Conservation (phyloP, 2,329 filamentous ascomycete genomes). For the Gaeumannomyces tritici region DNA sequence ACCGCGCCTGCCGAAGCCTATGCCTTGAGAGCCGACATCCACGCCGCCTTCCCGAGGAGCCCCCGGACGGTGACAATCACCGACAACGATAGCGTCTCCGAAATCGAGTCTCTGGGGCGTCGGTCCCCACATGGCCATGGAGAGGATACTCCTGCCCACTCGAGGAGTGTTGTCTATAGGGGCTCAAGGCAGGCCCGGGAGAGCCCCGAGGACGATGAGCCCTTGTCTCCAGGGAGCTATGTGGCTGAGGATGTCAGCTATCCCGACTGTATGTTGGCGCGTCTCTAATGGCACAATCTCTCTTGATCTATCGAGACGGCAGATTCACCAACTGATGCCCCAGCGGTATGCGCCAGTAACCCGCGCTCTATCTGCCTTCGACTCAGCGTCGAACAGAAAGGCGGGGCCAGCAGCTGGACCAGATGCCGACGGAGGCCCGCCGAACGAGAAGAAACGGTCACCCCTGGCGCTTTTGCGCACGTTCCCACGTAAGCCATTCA, state of each 20-base stretch:
- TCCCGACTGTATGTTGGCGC: conserved; percentile 40
- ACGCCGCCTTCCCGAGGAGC: background rate
- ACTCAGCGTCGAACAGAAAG: conserved; percentile 3
- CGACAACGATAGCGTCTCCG: conserved; percentile 1
- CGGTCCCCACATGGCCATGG: conserved; percentile 3
- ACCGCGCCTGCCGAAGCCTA: background rate
- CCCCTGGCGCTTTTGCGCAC: conserved; percentile 73
- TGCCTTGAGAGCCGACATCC: background rate
- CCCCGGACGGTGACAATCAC: background rate
- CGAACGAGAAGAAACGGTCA: conserved; percentile 19
- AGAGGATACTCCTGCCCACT: background rate
- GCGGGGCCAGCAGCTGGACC: background rate
- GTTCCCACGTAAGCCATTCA: conserved; percentile 67
- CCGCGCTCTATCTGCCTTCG: conserved; percentile 23
- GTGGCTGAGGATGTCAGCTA: conserved; percentile 24
- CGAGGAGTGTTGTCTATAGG: background rate
- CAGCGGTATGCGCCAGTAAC: conserved; percentile 54
- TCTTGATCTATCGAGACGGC: background rate
- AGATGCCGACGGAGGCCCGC: conserved; percentile 12
- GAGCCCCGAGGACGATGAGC: background rate
- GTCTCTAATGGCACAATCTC: background rate
- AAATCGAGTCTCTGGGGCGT: background rate
- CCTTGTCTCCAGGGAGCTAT: background rate
- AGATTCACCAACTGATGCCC: conserved; percentile 47
- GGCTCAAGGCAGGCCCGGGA: conserved; percentile 4